These are phyloP conservation scores for Coemansia umbellata DNA, from an alignment of 192 early-diverging fungal genomes.

Conservation along the genomic window DNA sequence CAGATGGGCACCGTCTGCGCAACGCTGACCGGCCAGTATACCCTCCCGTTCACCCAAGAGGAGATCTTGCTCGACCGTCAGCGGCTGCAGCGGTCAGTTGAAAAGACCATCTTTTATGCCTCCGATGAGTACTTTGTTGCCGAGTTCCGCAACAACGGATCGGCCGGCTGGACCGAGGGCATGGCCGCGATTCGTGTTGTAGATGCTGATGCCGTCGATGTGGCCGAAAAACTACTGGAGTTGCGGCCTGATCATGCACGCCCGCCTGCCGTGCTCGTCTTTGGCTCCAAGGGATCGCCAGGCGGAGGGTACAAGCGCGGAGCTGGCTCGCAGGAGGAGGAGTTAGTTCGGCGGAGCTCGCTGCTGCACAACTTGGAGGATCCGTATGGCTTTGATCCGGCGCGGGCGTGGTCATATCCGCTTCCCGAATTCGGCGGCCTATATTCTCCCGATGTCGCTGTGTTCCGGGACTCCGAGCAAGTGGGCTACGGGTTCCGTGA, in stretches of 20 bases:
- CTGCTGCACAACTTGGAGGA: conserved; percentile 50
- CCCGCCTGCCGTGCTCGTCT: conserved; percentile 41
- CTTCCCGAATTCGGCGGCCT: conserved; percentile 52
- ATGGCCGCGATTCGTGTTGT: conserved; percentile 44
- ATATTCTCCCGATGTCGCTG: conserved; percentile 48
- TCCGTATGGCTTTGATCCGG: conserved; percentile 38
- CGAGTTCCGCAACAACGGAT: conserved; percentile 51
- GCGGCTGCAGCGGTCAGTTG: conserved; percentile 33
- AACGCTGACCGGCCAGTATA: conserved; percentile 44
- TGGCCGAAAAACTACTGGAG: conserved; percentile 38
- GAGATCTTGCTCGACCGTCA: conserved; percentile 39
- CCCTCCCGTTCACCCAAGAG: conserved; percentile 38
- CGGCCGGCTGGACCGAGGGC: conserved; percentile 47
- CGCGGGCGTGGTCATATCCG: conserved; percentile 46
- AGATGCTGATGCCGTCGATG: conserved; percentile 34
- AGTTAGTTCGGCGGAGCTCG: conserved; percentile 45
- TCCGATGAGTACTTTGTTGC: conserved; percentile 44
- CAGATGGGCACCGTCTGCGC: conserved; percentile 49
- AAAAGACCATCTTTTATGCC: conserved; percentile 37
- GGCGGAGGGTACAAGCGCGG: conserved; percentile 52
- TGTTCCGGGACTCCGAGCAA: conserved; percentile 48
- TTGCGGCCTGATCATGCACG: conserved; percentile 40
- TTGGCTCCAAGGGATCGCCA: conserved; percentile 45
- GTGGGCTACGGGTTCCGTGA: conserved; percentile 48
- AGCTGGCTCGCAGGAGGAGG: conserved; percentile 48